These are phyloP conservation scores for Beta macrorhiza DNA, from an alignment of 179 eudicot species.

Conservation along the genomic window DNA sequence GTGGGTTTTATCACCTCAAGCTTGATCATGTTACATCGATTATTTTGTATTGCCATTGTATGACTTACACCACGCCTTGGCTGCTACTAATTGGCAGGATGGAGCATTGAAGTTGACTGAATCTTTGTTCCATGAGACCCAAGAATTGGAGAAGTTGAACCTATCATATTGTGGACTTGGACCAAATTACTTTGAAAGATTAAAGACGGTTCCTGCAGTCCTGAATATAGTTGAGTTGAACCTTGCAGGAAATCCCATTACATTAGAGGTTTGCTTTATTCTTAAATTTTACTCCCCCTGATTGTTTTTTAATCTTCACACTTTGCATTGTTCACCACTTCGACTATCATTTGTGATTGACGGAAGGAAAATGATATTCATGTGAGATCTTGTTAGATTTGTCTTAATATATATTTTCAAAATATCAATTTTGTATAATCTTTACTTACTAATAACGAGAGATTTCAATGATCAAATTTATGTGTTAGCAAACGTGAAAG, in stretches of 20 bases:
- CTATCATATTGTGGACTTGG: conserved; percentile 75
- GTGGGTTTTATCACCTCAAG: conserved; percentile 26
- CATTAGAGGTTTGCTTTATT: conserved; percentile 56
- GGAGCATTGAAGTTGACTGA: conserved; percentile 65
- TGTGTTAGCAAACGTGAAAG: too few relatives aligned
- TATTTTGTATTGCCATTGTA: background rate
- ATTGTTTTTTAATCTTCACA: too few relatives aligned
- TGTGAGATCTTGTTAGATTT: too few relatives aligned
- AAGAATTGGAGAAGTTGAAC: conserved; percentile 69
- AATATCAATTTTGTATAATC: too few relatives aligned
- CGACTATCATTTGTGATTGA: too few relatives aligned
- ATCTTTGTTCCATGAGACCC: conserved; percentile 58
- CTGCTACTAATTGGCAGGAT: conserved; percentile 42
- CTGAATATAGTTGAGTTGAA: conserved; percentile 69
- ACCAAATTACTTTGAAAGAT: conserved; percentile 43
- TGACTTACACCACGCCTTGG: background rate
- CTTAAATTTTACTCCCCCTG: too few relatives aligned
- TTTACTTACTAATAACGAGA: too few relatives aligned
- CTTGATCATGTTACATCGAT: conserved; percentile 1
- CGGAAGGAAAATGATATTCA: too few relatives aligned
- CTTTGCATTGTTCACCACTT: too few relatives aligned
- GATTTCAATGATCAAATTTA: too few relatives aligned
- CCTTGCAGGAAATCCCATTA: conserved; percentile 70
- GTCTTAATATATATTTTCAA: too few relatives aligned
- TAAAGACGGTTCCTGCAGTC: conserved; percentile 39